Percentiles rank a stretch among this genome's conserved stretches.
Conservation (phyloP, 108 stramenopile species). For the Nitzschia sp. region DNA sequence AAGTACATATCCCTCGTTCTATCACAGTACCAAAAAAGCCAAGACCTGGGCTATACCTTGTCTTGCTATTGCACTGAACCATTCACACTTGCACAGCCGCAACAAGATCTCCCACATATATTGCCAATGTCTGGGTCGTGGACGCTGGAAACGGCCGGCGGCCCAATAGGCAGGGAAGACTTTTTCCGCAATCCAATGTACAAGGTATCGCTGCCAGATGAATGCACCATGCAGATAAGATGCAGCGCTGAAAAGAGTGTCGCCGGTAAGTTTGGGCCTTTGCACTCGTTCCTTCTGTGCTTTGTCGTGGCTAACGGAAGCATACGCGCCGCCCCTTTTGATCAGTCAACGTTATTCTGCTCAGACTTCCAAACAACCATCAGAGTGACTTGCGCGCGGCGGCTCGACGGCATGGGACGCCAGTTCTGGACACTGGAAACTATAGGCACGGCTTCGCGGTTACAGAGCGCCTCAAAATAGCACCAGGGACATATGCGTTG, state of each 20-base stretch:
- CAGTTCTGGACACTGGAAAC: constrained; percentile 60
- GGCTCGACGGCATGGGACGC: constrained; percentile 27
- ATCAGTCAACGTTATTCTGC: constrained; percentile 57
- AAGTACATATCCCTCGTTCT: constrained; percentile 68
- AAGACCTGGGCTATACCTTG: constrained; percentile 70
- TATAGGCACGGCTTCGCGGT: constrained; percentile 71
- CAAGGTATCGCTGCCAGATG: constrained; percentile 29
- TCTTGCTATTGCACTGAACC: constrained; percentile 71
- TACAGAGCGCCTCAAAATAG: constrained; percentile 38
- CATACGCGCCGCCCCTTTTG: background rate
- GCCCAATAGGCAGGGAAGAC: constrained; percentile 45
- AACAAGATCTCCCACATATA: constrained; percentile 32
- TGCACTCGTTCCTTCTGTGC: background rate
- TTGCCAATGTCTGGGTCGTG: constrained; percentile 28
- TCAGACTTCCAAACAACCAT: constrained; percentile 26
- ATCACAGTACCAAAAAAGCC: constrained; percentile 68
- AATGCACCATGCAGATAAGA: constrained; percentile 49
- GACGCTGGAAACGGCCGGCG: constrained; percentile 50
- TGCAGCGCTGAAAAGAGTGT: constrained; percentile 47
- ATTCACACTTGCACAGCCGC: constrained; percentile 55
- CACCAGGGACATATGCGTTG: constrained; percentile 56
- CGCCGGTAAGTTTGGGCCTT: constrained; percentile 34
- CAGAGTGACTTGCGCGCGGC: background rate
- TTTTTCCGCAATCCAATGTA: constrained; percentile 69
- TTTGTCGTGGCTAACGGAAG: background rate